A percentile compares a stretch with the other conserved stretches of the same genome.
phyloP scores from a whole-genome alignment of 192 early-diverging fungal species.

The Umbelopsis isabellina region DNA sequence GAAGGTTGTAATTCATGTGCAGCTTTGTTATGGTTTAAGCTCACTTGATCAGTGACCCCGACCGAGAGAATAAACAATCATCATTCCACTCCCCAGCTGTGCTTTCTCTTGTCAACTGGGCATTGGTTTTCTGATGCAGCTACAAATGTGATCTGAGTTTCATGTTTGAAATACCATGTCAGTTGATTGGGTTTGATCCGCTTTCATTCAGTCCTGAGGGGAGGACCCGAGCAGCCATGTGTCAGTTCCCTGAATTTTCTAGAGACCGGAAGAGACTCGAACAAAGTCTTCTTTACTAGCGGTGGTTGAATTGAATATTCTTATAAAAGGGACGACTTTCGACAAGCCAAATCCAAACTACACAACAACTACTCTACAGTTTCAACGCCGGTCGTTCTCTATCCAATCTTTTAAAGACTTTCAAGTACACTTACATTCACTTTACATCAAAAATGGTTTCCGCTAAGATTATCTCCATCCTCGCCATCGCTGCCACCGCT shows the following conservation, averaged over 20 bases:
- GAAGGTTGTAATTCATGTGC: no score
- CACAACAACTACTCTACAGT: neutral
- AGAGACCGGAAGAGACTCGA: neutral
- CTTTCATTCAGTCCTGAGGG: neutral
- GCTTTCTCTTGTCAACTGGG: no score
- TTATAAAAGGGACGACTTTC: conserved; percentile 1
- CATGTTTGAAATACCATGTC: neutral
- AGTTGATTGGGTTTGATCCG: conserved; percentile 7
- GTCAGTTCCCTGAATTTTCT: neutral
- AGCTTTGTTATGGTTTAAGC: no score
- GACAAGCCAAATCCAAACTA: no score
- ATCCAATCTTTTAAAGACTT: neutral
- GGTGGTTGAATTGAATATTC: neutral
- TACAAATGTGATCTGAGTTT: no score
- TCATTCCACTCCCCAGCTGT: no score
- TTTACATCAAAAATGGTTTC: conserved; percentile 6
- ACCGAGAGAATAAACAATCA: no score
- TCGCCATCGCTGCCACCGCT: neutral
- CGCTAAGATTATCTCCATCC: conserved; percentile 2
- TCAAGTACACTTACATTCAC: neutral
- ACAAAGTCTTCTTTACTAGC: neutral
- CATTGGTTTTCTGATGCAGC: no score
- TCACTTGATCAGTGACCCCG: no score
- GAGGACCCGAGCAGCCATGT: conserved; percentile 5
- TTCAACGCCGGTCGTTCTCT: conserved; percentile 17